Base-by-base conservation (phyloP, 2,329 filamentous ascomycete species). In the Diplodia scrobiculata region DNA sequence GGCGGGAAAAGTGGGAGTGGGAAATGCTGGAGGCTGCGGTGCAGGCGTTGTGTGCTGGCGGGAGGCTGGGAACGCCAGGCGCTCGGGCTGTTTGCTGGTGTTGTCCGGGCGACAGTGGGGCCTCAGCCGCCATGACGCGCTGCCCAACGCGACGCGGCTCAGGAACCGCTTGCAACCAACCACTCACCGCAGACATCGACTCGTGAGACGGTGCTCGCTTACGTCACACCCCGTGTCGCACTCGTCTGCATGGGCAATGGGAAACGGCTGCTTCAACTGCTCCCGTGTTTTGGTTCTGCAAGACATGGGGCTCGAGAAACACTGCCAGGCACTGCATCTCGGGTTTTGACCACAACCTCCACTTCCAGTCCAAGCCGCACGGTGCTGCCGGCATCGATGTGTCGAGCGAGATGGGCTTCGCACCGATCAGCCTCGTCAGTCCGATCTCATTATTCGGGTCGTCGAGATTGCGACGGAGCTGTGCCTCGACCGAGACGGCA, bases 391-490 rank as follows among this genome's bases (percentile, higher is more conserved):
- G 87, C 58, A 79, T 86, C 71, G 87, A 87, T 68, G 80, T 87
- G 1, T 83, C 81, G 0, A 84, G 80, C 6, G 77, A 84, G 0
- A 77, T 87, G 0, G 85, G 81, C 3, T 86, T 81, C 67, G 73
- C 83, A 0, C 84, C 85, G 0, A 80, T 82, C 66, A 79, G 76
- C 2, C 75, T 86, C 66, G 79, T 86, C 68, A 87, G 85, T 69
- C 84, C 84, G 0, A 81, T 86, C 0, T 87, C 84, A 86, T 70
- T 25, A 86, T 86, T 82, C 72, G 75, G 11, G 82, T 86, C 0
- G 77, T 87, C 0, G 84, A 87, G 73, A 83, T 87, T 69, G 80
- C 75, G 0, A 86, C 84, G 3, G 82, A 85, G 68, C 70, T 87
- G 45, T 84, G 87, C 72, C 78, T 84, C 0, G 84, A 87, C 69